Conservation (phyloP, 176 grass and related monocot genomes). For the Aegilops speltoides region DNA sequence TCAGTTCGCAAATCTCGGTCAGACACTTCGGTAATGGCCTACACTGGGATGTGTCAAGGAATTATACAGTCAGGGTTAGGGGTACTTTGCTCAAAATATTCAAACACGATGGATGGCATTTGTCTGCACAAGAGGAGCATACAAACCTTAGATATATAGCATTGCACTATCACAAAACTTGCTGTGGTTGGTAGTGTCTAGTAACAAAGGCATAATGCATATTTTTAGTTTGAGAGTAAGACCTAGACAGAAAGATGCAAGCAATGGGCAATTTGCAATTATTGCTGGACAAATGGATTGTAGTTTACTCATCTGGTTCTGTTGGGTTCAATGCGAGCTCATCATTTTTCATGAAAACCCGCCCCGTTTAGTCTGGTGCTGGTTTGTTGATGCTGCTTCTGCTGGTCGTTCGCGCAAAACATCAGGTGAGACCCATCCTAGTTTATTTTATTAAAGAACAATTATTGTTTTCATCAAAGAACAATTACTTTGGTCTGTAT, state of each 20-base stretch:
- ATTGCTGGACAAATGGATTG: neutral
- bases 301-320: too few species aligned
- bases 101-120: slow-evolving; percentile 26
- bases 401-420: too few species aligned
- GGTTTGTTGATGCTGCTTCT: too few species aligned
- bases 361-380: too few species aligned
- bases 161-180: slow-evolving; percentile 62
- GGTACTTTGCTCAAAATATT: slow-evolving; percentile 88
- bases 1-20: too few species aligned
- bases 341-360: too few species aligned
- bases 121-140: slow-evolving; percentile 53
- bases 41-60: slow-evolving; percentile 30
- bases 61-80: slow-evolving; percentile 74
- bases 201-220: slow-evolving; percentile 75
- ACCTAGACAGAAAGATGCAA: slow-evolving; percentile 30
- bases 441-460: too few species aligned
- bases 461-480: too few species aligned
- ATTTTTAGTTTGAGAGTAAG: slow-evolving; percentile 56
- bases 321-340: too few species aligned
- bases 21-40: slow-evolving; percentile 50
- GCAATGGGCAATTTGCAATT: slow-evolving; percentile 23
- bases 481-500: too few species aligned
- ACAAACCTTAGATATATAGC: slow-evolving; percentile 63
- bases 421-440: too few species aligned
- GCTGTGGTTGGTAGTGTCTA: slow-evolving; percentile 71